Evolutionary conservation across 768 basidiomycete species (phyloP), one percentile per base, ranked within the genome.

Genomic region (Coprinellus aureogranulatus): DNA sequence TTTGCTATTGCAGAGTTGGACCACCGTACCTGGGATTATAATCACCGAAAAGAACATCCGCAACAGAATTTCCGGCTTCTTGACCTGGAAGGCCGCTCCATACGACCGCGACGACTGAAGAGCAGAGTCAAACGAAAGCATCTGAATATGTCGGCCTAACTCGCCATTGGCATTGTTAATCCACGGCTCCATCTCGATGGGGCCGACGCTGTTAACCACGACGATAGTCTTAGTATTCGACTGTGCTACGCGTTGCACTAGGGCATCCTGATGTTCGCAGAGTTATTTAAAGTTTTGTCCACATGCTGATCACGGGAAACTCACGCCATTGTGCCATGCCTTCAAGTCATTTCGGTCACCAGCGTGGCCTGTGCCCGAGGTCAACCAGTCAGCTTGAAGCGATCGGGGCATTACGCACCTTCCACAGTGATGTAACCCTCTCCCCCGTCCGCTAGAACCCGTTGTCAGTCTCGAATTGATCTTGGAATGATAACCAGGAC

Each of bases 201-300:
- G 79, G 0, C 88, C 88, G 46, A 87, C 86, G 8, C 80, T 77
- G 65, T 90, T 84, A 4, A 88, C 76, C 10, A 89, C 80, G 37
- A 90, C 88, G 34, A 91, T 73, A 1, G 85, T 87, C 63, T 82
- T 80, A 25, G 76, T 68, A 63, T 84, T 85, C n/a, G 72, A 73
- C 25, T 71, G 69, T 2, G 88, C 86, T 14, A 84, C 84, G 27
- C 72, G 71, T 40, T 75, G 67, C 9, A 85, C 75, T 55, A 84
- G 65, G 18, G 78, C 72, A 66, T 81, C 72, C 77, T 80, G 34
- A 41, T 8, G 16, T 12, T 31, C 18, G 27, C 14, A 28, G 40
- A 18, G 58, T 37, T 31, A 23, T 45, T 26, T 25, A 22, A 41
- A 22, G 18, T 2, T 6, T 23, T 20, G 16, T 16, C 9, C n/a